These are phyloP conservation scores for Lecanicillium sp. DNA, from an alignment of 2,329 filamentous ascomycete species.

Conservation along the genomic window DNA sequence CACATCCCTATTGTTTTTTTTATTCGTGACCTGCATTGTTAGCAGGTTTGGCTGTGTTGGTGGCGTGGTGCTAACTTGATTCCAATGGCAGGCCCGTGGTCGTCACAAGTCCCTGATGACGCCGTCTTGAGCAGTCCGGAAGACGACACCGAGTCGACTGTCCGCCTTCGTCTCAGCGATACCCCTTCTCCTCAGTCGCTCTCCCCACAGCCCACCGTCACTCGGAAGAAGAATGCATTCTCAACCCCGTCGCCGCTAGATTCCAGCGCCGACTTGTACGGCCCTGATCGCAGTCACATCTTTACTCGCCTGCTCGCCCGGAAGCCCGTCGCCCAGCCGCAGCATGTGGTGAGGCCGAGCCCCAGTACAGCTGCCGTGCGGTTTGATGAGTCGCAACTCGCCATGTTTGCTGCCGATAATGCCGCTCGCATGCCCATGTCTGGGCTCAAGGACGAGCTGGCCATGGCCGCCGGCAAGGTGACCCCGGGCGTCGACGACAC, in stretches of 20 bases:
- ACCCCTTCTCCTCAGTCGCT: constrained; percentile 17
- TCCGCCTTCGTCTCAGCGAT: neutral
- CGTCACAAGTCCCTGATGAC: constrained; percentile 6
- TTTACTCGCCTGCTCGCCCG: constrained; percentile 7
- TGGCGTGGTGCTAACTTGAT: too few species aligned
- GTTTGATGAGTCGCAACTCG: constrained; percentile 31
- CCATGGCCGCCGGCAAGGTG: constrained; percentile 41
- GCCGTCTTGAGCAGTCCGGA: constrained; percentile 3
- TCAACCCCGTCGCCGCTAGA: constrained; percentile 1
- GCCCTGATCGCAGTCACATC: constrained; percentile 7
- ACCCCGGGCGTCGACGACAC: constrained; percentile 79
- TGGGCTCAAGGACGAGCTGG: constrained; percentile 43
- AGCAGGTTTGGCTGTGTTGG: too few species aligned
- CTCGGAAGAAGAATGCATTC: constrained; percentile 13
- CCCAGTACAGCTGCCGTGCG: constrained; percentile 17
- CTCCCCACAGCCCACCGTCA: constrained; percentile 27
- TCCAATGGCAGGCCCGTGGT: constrained; percentile 7
- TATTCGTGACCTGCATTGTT: too few species aligned
- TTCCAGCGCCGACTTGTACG: constrained; percentile 5
- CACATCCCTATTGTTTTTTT: too few species aligned
- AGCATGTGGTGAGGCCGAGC: neutral
- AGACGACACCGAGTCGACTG: constrained; percentile 2
- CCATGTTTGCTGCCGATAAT: constrained; percentile 28
- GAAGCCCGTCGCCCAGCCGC: neutral
- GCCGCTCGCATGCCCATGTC: constrained; percentile 21